These are phyloP conservation scores for Septoria linicola DNA, from an alignment of 2,329 filamentous ascomycete genomes.

Conservation along the genomic window DNA sequence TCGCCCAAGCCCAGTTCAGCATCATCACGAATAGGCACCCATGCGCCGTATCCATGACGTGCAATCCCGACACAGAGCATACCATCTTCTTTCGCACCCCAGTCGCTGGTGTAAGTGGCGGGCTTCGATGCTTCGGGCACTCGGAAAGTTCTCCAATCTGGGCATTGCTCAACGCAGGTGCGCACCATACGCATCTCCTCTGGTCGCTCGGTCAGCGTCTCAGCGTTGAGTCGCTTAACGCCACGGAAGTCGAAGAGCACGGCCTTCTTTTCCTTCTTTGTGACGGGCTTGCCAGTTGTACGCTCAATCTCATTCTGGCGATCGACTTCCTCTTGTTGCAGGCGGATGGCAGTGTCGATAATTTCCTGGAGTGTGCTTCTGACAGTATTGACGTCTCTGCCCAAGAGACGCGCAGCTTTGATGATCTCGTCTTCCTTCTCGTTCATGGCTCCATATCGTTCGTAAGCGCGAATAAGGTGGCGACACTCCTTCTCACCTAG, in stretches of 20 bases:
- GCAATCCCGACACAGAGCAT: constrained; percentile 96
- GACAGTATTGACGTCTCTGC: constrained; percentile 79
- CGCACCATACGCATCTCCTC: constrained; percentile 82
- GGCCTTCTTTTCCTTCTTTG: constrained; percentile 97
- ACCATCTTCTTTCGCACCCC: constrained; percentile 90
- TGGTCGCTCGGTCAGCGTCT: constrained; percentile 89
- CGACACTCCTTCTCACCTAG: constrained; percentile 90
- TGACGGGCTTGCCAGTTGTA: constrained; percentile 72
- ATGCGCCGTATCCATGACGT: constrained; percentile 91
- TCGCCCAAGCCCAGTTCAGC: constrained; percentile 78
- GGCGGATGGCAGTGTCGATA: constrained; percentile 65
- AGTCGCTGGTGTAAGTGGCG: constrained; percentile 85
- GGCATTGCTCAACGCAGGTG: constrained; percentile 62
- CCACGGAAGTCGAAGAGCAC: constrained; percentile 92
- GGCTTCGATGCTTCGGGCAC: constrained; percentile 89
- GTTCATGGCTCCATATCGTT: constrained; percentile 86
- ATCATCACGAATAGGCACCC: constrained; percentile 92
- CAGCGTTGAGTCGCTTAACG: constrained; percentile 91
- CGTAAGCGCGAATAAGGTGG: constrained; percentile 84
- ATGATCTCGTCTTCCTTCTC: constrained; percentile 86
- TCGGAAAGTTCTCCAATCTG: constrained; percentile 77
- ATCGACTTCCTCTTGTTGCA: constrained; percentile 71
- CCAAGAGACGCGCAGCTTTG: constrained; percentile 77
- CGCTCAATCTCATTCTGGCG: constrained; percentile 65
- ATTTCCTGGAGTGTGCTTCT: constrained; percentile 74